phyloP scores from a whole-genome alignment of 768 basidiomycete genomes.

The Leccinum arenicola region DNA sequence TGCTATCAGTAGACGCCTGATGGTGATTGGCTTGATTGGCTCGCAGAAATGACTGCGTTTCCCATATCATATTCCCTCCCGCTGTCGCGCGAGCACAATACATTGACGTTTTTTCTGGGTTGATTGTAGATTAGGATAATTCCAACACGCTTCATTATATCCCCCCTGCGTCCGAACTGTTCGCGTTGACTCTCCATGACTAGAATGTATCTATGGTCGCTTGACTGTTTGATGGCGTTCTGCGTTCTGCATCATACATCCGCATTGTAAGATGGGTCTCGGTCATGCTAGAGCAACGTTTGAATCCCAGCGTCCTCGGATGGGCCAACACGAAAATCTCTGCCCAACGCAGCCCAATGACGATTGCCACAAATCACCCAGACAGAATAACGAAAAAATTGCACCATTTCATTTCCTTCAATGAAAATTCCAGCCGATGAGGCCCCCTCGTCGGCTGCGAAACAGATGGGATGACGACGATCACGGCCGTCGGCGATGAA shows the following conservation, averaged over 20 bases:
- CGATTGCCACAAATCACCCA: neutral
- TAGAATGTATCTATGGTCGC: too few relatives aligned
- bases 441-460: neutral
- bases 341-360: neutral
- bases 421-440: too few relatives aligned
- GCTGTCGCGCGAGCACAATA: neutral
- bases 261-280: too few relatives aligned
- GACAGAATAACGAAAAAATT: too few relatives aligned
- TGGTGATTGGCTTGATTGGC: slow-evolving; percentile 42
- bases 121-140: slow-evolving; percentile 13
- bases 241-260: neutral
- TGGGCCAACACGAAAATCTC: neutral
- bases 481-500: neutral
- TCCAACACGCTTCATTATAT: slow-evolving; percentile 9
- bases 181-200: neutral
- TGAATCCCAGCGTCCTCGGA: neutral
- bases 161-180: neutral
- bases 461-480: neutral
- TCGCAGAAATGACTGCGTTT: slow-evolving; percentile 21
- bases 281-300: too few relatives aligned
- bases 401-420: neutral
- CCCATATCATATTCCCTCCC: neutral
- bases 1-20: slow-evolving; percentile 47
- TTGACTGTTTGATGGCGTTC: too few relatives aligned
- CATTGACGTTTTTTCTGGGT: slow-evolving; percentile 4